Percentiles rank a stretch among this genome's conserved stretches.
Evolutionary conservation across 768 basidiomycete genomes (phyloP).

Genomic region (Lactifluus volemus): DNA sequence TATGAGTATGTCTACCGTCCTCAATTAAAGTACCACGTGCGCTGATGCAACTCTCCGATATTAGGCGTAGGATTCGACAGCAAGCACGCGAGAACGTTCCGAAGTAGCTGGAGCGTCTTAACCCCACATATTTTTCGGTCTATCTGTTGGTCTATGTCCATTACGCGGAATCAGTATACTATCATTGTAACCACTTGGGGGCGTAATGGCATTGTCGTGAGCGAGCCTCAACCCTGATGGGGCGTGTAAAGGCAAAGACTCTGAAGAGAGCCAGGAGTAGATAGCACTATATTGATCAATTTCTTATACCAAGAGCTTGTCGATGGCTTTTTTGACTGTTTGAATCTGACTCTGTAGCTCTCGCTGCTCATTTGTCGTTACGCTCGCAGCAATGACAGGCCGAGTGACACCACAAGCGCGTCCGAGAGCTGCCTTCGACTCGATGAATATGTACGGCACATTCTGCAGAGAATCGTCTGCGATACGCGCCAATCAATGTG

Average conservation of each 20-base stretch:
- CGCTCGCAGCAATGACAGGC: slow-evolving; percentile 90
- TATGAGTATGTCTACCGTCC: slow-evolving; percentile 64
- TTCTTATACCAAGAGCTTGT: slow-evolving; percentile 47
- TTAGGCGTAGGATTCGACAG: slow-evolving; percentile 66
- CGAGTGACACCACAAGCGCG: slow-evolving; percentile 93
- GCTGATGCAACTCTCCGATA: not conserved
- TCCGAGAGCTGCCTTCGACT: slow-evolving; percentile 90
- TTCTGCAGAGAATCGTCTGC: slow-evolving; percentile 44
- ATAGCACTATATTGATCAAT: not conserved
- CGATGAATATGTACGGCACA: slow-evolving; percentile 93
- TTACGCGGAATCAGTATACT: slow-evolving; percentile 7
- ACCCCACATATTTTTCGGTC: slow-evolving; percentile 3
- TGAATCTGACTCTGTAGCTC: slow-evolving; percentile 86
- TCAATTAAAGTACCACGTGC: not conserved
- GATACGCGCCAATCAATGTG: not conserved
- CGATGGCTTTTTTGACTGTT: slow-evolving; percentile 75
- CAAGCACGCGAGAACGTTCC: slow-evolving; percentile 90
- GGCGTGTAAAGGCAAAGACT: not conserved
- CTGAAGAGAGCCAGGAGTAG: not conserved
- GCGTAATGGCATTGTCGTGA: slow-evolving; percentile 3
- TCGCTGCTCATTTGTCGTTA: slow-evolving; percentile 92
- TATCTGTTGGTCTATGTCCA: slow-evolving; percentile 10
- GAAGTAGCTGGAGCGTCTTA: slow-evolving; percentile 40
- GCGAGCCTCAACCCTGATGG: not conserved
- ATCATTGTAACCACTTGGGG: slow-evolving; percentile 7